Evolutionary conservation across 148 eudicot genomes (phyloP).

Genomic region (Pharnaceum exiguum): DNA sequence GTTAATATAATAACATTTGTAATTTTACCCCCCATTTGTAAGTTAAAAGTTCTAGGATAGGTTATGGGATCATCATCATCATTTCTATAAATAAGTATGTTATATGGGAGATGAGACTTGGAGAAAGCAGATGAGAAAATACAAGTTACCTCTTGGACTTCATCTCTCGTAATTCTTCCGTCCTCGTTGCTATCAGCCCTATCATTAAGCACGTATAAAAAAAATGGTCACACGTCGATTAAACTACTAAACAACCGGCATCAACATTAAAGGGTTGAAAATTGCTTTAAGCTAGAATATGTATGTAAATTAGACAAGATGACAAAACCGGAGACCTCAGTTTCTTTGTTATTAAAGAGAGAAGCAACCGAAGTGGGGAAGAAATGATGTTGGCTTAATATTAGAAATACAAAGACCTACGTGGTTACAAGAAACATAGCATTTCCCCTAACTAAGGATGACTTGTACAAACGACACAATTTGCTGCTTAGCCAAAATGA

Average conservation of each 20-base stretch:
- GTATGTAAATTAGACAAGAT: too few species aligned
- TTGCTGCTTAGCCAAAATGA: constrained; percentile 2
- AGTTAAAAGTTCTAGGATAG: too few species aligned
- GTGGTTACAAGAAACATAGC: neutral
- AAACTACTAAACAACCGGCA: neutral
- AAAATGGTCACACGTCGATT: neutral
- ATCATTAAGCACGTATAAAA: constrained; percentile 7
- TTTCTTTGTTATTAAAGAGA: too few species aligned
- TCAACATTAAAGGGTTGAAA: too few species aligned
- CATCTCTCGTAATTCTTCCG: constrained; percentile 84
- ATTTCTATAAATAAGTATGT: too few species aligned
- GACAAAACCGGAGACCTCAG: too few species aligned
- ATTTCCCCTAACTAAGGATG: constrained; percentile 13
- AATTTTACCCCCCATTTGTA: too few species aligned
- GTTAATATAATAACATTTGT: too few species aligned
- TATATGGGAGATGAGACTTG: neutral
- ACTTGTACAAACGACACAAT: constrained; percentile 8
- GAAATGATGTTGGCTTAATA: neutral
- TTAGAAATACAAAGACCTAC: neutral
- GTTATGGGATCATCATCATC: too few species aligned
- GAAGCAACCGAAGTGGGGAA: neutral
- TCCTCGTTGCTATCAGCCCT: constrained; percentile 95
- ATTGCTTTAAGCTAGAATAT: too few species aligned
- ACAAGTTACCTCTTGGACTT: constrained; percentile 78
- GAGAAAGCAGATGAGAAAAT: neutral